Conservation (phyloP, 1,284 basidiomycete genomes). For the Kalmanozyma brasiliensis region DNA sequence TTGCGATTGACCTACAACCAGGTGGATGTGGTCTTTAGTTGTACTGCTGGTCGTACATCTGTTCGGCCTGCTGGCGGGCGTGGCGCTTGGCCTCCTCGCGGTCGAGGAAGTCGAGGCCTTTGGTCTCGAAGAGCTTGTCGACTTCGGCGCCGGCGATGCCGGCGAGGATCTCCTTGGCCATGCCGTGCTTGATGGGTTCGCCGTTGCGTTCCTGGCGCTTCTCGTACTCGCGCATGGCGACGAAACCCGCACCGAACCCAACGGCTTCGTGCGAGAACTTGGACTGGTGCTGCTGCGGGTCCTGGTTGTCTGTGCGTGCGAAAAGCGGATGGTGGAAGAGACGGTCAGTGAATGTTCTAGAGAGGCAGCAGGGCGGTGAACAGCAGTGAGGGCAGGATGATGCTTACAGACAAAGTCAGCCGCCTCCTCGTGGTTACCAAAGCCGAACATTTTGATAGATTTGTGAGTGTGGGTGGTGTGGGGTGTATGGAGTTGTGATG, state of each 20-base stretch:
- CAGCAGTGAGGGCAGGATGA: background rate
- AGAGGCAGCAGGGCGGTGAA: background rate
- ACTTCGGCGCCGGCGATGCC: slow-evolving; percentile 62
- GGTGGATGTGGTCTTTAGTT: no score
- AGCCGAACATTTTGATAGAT: slow-evolving; percentile 37
- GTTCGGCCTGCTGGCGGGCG: slow-evolving; percentile 56
- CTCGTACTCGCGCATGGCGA: slow-evolving; percentile 75
- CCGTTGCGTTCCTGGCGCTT: slow-evolving; percentile 71
- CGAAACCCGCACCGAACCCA: slow-evolving; percentile 69
- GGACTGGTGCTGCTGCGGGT: slow-evolving; percentile 50
- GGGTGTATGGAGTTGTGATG: background rate
- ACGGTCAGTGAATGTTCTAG: background rate
- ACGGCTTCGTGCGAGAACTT: slow-evolving; percentile 75
- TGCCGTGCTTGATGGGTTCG: slow-evolving; percentile 65
- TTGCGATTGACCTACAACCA: no score
- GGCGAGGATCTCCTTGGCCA: slow-evolving; percentile 71
- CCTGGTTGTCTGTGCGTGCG: slow-evolving; percentile 38
- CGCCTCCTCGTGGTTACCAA: slow-evolving; percentile 51
- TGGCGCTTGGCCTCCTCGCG: slow-evolving; percentile 71
- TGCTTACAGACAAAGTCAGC: slow-evolving; percentile 52
- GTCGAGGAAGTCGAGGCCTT: slow-evolving; percentile 60
- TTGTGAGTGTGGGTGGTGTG: background rate
- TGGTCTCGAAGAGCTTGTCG: slow-evolving; percentile 64
- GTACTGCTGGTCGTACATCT: slow-evolving; percentile 54
- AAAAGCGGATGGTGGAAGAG: background rate